phyloP scores from a whole-genome alignment of 257 asterid genomes.

The Lantana camara region DNA sequence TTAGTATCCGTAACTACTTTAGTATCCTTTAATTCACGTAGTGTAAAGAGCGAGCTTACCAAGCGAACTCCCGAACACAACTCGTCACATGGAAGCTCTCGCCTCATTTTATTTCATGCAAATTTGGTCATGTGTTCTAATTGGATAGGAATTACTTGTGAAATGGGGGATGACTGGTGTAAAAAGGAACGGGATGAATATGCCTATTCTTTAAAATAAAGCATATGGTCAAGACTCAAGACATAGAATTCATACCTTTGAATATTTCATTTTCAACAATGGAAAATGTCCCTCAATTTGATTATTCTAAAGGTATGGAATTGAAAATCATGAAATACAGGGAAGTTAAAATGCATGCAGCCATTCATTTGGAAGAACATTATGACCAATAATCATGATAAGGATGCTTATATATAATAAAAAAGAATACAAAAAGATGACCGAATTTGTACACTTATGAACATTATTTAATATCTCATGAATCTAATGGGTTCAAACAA shows the following conservation, averaged over 20 bases:
- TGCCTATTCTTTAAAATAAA: constrained; percentile 13
- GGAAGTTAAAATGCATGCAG: background rate
- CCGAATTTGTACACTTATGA: too few species aligned
- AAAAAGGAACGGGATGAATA: constrained; percentile 5
- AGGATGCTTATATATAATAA: background rate
- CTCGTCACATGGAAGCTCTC: too few species aligned
- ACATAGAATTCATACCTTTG: constrained; percentile 1
- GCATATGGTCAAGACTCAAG: constrained; percentile 12
- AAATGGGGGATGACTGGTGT: background rate
- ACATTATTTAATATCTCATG: too few species aligned
- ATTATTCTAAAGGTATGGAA: background rate
- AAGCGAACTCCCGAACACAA: too few species aligned
- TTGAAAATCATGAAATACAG: constrained; percentile 13
- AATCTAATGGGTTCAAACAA: too few species aligned
- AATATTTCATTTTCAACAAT: background rate
- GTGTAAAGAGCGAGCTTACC: too few species aligned
- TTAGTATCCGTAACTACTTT: too few species aligned
- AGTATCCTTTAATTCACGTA: too few species aligned
- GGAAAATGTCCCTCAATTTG: constrained; percentile 11
- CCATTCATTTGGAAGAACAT: constrained; percentile 6
- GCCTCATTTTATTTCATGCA: too few species aligned
- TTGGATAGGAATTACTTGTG: constrained; percentile 9
- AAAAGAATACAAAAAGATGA: too few species aligned
- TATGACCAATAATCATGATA: constrained; percentile 15
- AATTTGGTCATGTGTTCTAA: too few species aligned